Percentiles rank a stretch among this genome's conserved stretches.
Conservation (phyloP, 495 filamentous ascomycete species). For the Tetracladium marchalianum region DNA sequence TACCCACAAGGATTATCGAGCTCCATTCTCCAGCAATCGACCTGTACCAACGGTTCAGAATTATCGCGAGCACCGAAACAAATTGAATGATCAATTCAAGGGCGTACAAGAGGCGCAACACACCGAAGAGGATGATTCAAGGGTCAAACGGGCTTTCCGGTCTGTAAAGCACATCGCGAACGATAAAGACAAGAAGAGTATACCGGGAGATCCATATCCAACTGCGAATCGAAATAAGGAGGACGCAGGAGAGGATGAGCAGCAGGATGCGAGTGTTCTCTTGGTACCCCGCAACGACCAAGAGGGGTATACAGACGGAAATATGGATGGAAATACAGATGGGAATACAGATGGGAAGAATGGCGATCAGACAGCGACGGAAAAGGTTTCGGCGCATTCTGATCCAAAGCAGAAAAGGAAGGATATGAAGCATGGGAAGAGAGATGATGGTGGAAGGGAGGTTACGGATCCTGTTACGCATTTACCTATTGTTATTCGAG, state of each 20-base stretch:
- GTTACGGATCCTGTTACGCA: slow-evolving; percentile 70
- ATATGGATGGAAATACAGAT: slow-evolving; percentile 6
- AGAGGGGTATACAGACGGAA: background rate
- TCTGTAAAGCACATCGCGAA: slow-evolving; percentile 33
- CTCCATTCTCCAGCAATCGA: slow-evolving; percentile 45
- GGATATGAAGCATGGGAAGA: slow-evolving; percentile 44
- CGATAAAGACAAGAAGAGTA: slow-evolving; percentile 25
- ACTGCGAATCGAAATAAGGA: slow-evolving; percentile 24
- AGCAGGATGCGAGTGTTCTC: slow-evolving; percentile 5
- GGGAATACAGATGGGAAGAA: slow-evolving; percentile 12
- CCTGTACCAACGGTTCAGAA: slow-evolving; percentile 53
- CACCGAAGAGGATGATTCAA: slow-evolving; percentile 27
- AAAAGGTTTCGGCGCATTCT: slow-evolving; percentile 32
- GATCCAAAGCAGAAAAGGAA: slow-evolving; percentile 51
- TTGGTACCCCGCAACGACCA: background rate
- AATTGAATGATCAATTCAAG: slow-evolving; percentile 31
- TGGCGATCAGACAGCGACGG: slow-evolving; percentile 37
- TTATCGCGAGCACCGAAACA: slow-evolving; percentile 46
- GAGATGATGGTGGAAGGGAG: slow-evolving; percentile 44
- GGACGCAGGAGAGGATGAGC: slow-evolving; percentile 6
- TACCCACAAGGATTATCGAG: slow-evolving; percentile 32
- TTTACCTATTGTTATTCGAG: slow-evolving; percentile 52
- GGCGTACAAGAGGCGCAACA: slow-evolving; percentile 31
- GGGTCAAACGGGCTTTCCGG: slow-evolving; percentile 25
- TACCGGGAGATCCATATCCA: slow-evolving; percentile 30